These are phyloP conservation scores for Botrytis hyacinthi DNA, from an alignment of 2,329 filamentous ascomycete genomes.

Conservation along the genomic window DNA sequence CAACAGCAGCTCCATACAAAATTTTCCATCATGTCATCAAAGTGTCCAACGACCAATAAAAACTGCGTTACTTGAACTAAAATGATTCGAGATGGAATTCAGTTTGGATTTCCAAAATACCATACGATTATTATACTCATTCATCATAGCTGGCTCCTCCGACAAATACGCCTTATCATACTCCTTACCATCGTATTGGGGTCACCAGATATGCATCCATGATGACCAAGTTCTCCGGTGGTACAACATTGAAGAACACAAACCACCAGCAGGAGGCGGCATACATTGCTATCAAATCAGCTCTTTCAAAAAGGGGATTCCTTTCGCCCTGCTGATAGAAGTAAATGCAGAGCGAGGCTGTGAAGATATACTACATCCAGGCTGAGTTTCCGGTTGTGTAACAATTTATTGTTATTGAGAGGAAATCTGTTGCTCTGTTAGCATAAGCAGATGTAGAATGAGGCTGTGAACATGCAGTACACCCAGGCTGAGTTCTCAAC, in stretches of 20 bases:
- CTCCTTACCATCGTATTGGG: not conserved
- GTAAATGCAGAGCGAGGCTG: not conserved
- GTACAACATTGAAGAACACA: not conserved
- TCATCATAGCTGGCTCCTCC: not conserved
- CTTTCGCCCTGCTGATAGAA: not conserved
- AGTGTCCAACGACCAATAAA: too few relatives aligned
- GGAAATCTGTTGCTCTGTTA: not conserved
- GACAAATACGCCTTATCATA: not conserved
- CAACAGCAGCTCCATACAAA: not conserved
- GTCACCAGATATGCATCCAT: not conserved
- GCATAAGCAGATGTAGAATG: not conserved
- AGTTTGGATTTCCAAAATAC: too few relatives aligned
- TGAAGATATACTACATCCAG: not conserved
- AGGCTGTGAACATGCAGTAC: not conserved
- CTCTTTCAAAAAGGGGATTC: accelerated
- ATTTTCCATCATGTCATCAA: not conserved
- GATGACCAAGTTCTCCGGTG: not conserved
- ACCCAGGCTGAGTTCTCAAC: not conserved
- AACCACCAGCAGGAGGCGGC: not conserved
- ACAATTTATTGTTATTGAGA: too few relatives aligned
- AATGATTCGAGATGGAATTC: not conserved
- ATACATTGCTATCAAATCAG: not conserved
- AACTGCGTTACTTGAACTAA: too few relatives aligned
- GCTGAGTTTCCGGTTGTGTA: not conserved
- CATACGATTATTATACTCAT: not conserved